Evolutionary conservation across 176 grass and related monocot genomes (phyloP).

Genomic region (Pharus latifolius): DNA sequence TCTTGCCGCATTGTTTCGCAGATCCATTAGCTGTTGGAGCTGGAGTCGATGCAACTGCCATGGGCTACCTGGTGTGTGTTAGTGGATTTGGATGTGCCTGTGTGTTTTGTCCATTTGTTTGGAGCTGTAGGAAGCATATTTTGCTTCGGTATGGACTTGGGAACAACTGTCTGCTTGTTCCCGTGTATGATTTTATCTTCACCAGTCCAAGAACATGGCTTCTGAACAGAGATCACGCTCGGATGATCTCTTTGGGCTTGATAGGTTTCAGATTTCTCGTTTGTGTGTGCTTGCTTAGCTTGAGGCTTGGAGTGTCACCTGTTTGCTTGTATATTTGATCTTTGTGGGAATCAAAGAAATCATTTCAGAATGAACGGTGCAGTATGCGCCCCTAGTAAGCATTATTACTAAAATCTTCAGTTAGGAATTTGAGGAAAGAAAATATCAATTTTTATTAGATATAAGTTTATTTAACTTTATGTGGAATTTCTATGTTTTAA

Average conservation of each 20-base stretch:
- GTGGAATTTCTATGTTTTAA: too few relatives aligned
- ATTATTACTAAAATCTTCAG: too few relatives aligned
- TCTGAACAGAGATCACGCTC: conserved; percentile 3
- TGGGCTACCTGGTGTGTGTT: not conserved
- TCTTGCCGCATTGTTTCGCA: conserved; percentile 2
- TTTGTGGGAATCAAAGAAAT: not conserved
- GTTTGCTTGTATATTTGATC: too few relatives aligned
- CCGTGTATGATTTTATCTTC: not conserved
- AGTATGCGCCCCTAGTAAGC: too few relatives aligned
- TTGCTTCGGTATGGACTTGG: not conserved
- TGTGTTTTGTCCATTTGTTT: not conserved
- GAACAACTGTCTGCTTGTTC: not conserved
- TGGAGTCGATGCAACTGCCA: not conserved
- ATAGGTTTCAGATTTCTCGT: not conserved
- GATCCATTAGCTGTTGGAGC: conserved; percentile 13
- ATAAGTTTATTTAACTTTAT: too few relatives aligned
- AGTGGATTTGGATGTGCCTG: not conserved
- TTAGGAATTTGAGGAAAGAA: too few relatives aligned
- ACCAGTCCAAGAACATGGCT: not conserved
- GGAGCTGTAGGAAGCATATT: not conserved
- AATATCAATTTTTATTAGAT: too few relatives aligned
- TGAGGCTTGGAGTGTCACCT: not conserved
- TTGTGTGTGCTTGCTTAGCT: conserved; percentile 29
- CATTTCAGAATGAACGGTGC: not conserved
- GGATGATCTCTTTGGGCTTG: conserved; percentile 3